Evolutionary conservation across 2,329 filamentous ascomycete genomes (phyloP), one percentile per base, ranked within the genome.

Genomic region (Ramularia endophylla): DNA sequence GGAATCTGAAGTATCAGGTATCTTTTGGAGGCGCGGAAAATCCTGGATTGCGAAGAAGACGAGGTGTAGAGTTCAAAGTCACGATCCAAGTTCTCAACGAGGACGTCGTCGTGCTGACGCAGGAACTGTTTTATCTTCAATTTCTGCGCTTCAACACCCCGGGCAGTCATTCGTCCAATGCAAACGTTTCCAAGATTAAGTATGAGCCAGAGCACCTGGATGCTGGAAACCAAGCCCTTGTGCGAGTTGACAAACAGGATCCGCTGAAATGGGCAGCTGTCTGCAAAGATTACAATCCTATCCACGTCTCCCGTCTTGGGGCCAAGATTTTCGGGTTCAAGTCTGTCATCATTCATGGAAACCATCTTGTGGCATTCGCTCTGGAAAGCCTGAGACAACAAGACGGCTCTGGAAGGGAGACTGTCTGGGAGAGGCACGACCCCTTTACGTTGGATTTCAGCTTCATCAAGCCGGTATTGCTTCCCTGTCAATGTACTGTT

Each of bases 211-310:
- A 16, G 7, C 11, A 30, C 29, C 40, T 27, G 27, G 22, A 37
- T 16, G n/a, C n/a, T n/a, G n/a, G n/a, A n/a, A n/a, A n/a, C n/a
- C n/a, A 22, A n/a, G 25, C n/a, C 32, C n/a, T 17, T 31, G 18
- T 18, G 17, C 16, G 3, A 16, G 12, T 17, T n/a, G 36, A 28
- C 11, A 22, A 27, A 9, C 11, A 39, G 13, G 50, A 47, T 40
- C 43, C 50, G 6, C 17, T 27, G 4, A 30, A 15, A 16, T 53
- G 50, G 50, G 50, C 50, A 12, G 39, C 40, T 2, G 27, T 41
- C 12, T 43, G 39, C 25, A 51, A 51, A 34, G 50, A 53, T 44
- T 51, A 51, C 22, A 51, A 53, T 27, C 46, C 41, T 1, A 53
- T 53, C 13, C 50, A 53, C 18, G 36, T 51, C 19, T 51, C 46